Percentiles rank a stretch among this genome's conserved stretches.
phyloP scores from a whole-genome alignment of 306 rosid genomes.

The Quillaja saponaria region DNA sequence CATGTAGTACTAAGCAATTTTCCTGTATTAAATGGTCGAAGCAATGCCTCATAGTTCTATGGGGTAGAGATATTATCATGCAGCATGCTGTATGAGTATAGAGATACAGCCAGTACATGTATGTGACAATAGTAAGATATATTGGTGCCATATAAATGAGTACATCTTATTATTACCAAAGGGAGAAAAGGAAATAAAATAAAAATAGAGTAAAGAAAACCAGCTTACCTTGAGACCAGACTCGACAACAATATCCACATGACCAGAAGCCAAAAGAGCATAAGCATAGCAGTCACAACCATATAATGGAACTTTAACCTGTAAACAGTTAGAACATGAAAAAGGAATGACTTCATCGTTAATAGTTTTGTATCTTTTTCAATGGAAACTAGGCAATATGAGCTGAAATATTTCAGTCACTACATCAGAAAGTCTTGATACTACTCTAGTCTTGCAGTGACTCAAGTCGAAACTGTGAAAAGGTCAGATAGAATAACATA shows the following conservation, averaged over 20 bases:
- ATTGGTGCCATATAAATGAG: no score
- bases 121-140: slow-evolving; percentile 12
- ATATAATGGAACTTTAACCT: slow-evolving; percentile 91
- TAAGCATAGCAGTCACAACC: slow-evolving; percentile 98
- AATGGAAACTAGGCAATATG: slow-evolving; percentile 2
- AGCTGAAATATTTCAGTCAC: slow-evolving; percentile 1
- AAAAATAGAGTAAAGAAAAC: not conserved
- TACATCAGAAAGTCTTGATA: not conserved
- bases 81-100: not conserved
- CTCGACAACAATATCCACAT: slow-evolving; percentile 91
- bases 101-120: not conserved
- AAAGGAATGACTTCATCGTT: slow-evolving; percentile 3
- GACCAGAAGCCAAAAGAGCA: slow-evolving; percentile 92
- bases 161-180: not conserved
- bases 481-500: not conserved
- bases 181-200: not conserved
- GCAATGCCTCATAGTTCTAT: no score
- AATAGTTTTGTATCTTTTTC: no score
- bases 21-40: slow-evolving; percentile 9
- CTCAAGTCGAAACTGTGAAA: not conserved
- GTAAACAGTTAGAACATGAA: slow-evolving; percentile 18
- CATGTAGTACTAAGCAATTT: slow-evolving; percentile 5
- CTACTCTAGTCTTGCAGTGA: not conserved
- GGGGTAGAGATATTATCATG: not conserved
- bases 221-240: slow-evolving; percentile 80